Evolutionary conservation across 2,329 filamentous ascomycete species (phyloP).

Genomic region (Phyllosticta ampelicida): DNA sequence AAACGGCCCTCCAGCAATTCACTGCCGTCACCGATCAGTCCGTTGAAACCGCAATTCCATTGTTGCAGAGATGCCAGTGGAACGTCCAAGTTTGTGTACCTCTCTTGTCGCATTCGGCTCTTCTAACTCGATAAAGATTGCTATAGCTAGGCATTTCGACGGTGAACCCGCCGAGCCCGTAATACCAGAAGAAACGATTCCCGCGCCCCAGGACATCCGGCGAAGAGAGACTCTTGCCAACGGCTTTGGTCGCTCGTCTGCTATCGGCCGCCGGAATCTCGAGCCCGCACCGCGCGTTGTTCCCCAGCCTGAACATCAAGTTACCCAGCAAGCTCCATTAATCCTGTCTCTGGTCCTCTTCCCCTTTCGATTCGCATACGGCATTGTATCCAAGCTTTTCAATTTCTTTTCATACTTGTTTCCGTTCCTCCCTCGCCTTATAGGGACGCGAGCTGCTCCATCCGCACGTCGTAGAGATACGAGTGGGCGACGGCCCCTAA

Average conservation of each 20-base stretch:
- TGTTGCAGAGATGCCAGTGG: slow-evolving; percentile 85
- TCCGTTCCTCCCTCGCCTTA: slow-evolving; percentile 62
- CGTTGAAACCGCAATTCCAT: slow-evolving; percentile 59
- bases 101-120: background rate
- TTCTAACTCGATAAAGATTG: slow-evolving; percentile 51
- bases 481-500: slow-evolving; percentile 61
- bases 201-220: slow-evolving; percentile 51
- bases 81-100: slow-evolving; percentile 63
- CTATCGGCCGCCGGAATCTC: slow-evolving; percentile 31
- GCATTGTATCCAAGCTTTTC: slow-evolving; percentile 56
- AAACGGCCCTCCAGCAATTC: slow-evolving; percentile 77
- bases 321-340: slow-evolving; percentile 60
- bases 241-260: slow-evolving; percentile 32
- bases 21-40: slow-evolving; percentile 81
- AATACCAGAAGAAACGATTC: slow-evolving; percentile 59
- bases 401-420: slow-evolving; percentile 67
- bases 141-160: slow-evolving; percentile 95
- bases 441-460: slow-evolving; percentile 41
- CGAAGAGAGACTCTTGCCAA: slow-evolving; percentile 61
- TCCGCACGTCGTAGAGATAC: slow-evolving; percentile 40
- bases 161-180: slow-evolving; percentile 73
- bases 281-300: slow-evolving; percentile 77
- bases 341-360: slow-evolving; percentile 68
- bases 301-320: slow-evolving; percentile 56
- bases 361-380: slow-evolving; percentile 70